These are phyloP conservation scores for Yarrowia sp. DNA, from an alignment of 805 yeast genomes.

Conservation along the genomic window DNA sequence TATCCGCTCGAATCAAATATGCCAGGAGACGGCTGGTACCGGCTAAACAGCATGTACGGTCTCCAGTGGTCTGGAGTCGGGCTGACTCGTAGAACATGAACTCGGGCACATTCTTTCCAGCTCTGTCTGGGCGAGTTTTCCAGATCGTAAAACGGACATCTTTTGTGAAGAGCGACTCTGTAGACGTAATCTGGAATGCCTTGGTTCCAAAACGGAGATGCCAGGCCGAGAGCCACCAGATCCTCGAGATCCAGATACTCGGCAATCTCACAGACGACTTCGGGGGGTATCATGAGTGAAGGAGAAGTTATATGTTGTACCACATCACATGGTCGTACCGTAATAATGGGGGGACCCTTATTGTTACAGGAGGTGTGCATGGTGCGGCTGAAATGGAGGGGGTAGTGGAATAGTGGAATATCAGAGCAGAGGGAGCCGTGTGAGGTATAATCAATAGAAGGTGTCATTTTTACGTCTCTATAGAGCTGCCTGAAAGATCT, in stretches of 20 bases:
- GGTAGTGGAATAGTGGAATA: too few relatives aligned
- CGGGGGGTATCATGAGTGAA: conserved; percentile 15
- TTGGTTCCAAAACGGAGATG: conserved; percentile 2
- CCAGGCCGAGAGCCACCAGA: conserved; percentile 10
- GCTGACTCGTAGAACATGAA: conserved; percentile 5
- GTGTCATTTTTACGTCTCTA: too few relatives aligned
- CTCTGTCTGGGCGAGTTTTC: conserved; percentile 15
- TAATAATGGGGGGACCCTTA: too few relatives aligned
- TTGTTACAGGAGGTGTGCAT: background rate
- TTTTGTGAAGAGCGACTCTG: conserved; percentile 4
- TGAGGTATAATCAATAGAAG: too few relatives aligned
- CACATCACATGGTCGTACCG: background rate
- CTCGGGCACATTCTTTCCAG: conserved; percentile 29
- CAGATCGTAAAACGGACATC: conserved; percentile 21
- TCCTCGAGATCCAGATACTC: conserved; percentile 23
- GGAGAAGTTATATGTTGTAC: background rate
- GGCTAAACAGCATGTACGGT: conserved; percentile 1
- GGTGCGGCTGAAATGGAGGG: background rate
- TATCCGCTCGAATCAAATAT: background rate
- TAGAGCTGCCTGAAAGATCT: too few relatives aligned
- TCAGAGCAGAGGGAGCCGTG: too few relatives aligned
- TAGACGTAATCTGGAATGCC: conserved; percentile 10
- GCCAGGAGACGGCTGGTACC: background rate
- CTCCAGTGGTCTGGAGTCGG: background rate
- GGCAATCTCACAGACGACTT: conserved; percentile 23